Conservation (phyloP, 768 basidiomycete genomes). For the Lentinus brumalis region DNA sequence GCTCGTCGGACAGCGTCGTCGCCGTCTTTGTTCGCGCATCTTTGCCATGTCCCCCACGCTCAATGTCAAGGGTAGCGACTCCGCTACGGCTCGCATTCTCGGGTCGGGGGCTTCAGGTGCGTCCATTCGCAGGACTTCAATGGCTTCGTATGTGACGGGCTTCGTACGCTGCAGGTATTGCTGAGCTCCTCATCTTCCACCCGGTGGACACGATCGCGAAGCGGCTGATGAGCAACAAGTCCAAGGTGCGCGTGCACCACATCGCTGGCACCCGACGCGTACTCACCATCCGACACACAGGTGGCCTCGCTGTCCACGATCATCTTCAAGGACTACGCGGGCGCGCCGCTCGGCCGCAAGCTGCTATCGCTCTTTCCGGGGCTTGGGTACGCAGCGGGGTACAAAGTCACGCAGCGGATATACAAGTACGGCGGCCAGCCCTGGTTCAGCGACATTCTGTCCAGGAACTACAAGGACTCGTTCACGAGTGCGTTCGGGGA, state of each 20-base stretch:
- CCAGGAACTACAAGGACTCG: conserved; percentile 73
- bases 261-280: not conserved
- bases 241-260: conserved; percentile 50
- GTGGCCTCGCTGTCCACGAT: conserved; percentile 72
- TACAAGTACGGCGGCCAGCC: conserved; percentile 99
- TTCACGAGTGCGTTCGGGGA: conserved; percentile 90
- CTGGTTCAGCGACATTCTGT: conserved; percentile 93
- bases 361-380: conserved; percentile 96
- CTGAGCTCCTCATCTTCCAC: conserved; percentile 94
- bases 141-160: not conserved
- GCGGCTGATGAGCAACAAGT: conserved; percentile 97
- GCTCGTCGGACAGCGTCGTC: not conserved
- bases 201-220: conserved; percentile 99
- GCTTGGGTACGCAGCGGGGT: conserved; percentile 96
- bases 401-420: conserved; percentile 91
- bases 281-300: conserved; percentile 35
- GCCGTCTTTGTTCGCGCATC: conserved; percentile 3
- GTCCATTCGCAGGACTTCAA: conserved; percentile 26
- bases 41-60: conserved; percentile 49
- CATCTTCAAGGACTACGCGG: conserved; percentile 85
- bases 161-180: conserved; percentile 78
- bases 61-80: conserved; percentile 66
- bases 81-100: conserved; percentile 84
- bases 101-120: conserved; percentile 92
- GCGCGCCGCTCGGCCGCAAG: conserved; percentile 64